Base-by-base conservation (phyloP, 768 basidiomycete genomes). In the Rubroboletus satanas region DNA sequence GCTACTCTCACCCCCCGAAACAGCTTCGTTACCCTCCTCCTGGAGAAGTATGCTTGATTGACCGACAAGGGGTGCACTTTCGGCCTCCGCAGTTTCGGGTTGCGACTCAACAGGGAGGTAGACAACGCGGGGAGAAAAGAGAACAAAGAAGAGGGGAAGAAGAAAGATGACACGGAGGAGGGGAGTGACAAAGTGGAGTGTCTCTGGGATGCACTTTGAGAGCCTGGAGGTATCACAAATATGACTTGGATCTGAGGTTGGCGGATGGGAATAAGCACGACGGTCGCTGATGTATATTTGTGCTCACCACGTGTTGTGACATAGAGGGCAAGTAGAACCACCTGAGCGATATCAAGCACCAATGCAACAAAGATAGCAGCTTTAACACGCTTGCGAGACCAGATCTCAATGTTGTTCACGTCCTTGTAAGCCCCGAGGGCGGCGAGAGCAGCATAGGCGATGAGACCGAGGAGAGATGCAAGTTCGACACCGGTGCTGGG, bases 381-480 rank as follows among this genome's bases (percentile, higher is more conserved):
- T 66, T 78, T 88, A 62, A 90, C 69, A 45, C 83, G 78, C 57
- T 67, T 81, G 61, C 82, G 66, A 33, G 76, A 78, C 88, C 87
- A 90, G 17, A 89, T 82, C 37, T 82, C 75, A 35, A 84, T 77
- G 35, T 86, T 87, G 31, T 82, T 79, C 51, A 87, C 74, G 58
- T 90, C 89, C 71, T 92, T 90, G 82, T 84, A 91, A 12, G 87
- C 79, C 9, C 90, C 90, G 42, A 90, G 73, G 10, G 83, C 83
- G 14, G 89, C 87, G 46, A 93, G 74, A 36, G 87, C 85, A 35
- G 83, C 74, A 61, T 88, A 90, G 5, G 85, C 87, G 39, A 82
- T 63, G 32, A 91, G 77, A 51, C 88, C 90, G 42, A 85, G 67
- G 41, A 90, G 64, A 39, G 89, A 75, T 61, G 81, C 88, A 65